Conservation (phyloP, 331 rosid genomes). For the Rosa hybrid region DNA sequence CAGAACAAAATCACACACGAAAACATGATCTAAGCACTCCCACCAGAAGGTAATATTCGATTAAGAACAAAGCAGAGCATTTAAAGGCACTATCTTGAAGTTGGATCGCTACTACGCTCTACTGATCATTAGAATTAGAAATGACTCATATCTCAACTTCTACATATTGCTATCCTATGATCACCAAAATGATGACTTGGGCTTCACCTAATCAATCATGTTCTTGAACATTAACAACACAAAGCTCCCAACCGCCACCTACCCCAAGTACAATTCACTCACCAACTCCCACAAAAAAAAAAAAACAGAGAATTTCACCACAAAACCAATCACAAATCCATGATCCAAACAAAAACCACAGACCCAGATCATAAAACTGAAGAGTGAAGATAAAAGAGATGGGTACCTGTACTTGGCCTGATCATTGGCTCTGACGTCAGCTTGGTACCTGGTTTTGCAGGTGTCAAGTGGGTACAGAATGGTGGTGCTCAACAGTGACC, state of each 20-base stretch:
- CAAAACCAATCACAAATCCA: neutral
- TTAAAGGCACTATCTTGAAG: neutral
- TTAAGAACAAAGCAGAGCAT: neutral
- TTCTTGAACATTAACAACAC: neutral
- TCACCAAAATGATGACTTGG: neutral
- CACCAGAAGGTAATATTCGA: neutral
- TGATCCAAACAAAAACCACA: neutral
- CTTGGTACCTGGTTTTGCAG: constrained; percentile 92
- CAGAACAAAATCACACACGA: constrained; percentile 1
- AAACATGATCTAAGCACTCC: neutral
- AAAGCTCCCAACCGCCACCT: neutral
- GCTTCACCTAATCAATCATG: neutral
- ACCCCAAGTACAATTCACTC: neutral
- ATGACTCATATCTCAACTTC: neutral
- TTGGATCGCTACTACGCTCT: neutral
- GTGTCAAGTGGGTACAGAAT: constrained; percentile 92
- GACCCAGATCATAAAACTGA: constrained; percentile 24
- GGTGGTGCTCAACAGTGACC: constrained; percentile 92
- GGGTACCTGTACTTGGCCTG: constrained; percentile 64
- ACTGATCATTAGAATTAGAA: neutral
- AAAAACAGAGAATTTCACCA: neutral
- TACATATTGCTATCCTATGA: neutral
- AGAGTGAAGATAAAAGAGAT: neutral
- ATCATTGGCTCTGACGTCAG: constrained; percentile 75
- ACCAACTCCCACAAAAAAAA: neutral